A percentile compares a stretch with the other conserved stretches of the same genome.
These are phyloP conservation scores for Pseudogymnoascus sp. DNA, from an alignment of 2,329 filamentous ascomycete genomes.

Conservation along the genomic window DNA sequence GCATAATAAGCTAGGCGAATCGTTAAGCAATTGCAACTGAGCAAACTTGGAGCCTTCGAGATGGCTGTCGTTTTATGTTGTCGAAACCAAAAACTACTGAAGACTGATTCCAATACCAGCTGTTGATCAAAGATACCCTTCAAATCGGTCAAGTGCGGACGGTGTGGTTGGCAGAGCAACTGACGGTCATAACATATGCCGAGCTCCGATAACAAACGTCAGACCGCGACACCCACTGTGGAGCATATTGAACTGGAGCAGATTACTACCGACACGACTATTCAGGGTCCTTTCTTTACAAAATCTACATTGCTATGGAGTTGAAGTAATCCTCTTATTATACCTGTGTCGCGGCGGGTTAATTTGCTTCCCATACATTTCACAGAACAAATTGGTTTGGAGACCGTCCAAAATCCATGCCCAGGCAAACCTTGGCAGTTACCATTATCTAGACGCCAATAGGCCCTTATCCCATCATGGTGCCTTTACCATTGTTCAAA, in stretches of 20 bases:
- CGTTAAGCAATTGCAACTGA: background rate
- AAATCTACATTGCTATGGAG: conserved; percentile 1
- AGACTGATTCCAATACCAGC: conserved; percentile 4
- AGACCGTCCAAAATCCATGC: background rate
- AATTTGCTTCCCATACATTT: background rate
- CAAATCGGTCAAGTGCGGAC: conserved; percentile 1
- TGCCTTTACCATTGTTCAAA: conserved; percentile 59
- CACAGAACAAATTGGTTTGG: background rate
- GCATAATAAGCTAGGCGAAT: conserved; percentile 6
- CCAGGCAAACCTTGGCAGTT: conserved; percentile 4
- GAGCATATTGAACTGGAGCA: background rate
- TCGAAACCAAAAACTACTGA: background rate
- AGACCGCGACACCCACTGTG: conserved; percentile 1
- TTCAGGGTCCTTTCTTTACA: background rate
- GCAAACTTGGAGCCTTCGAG: conserved; percentile 2
- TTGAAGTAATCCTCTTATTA: background rate
- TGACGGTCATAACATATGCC: conserved; percentile 7
- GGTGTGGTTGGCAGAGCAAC: conserved; percentile 8
- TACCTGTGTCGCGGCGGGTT: background rate
- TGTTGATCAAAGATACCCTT: conserved; percentile 1
- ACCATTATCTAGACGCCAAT: conserved; percentile 2
- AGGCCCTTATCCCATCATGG: conserved; percentile 37
- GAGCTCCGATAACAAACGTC: conserved; percentile 5
- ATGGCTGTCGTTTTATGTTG: background rate
- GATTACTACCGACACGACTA: background rate